Base-by-base conservation (phyloP, 2,329 filamentous ascomycete species). In the Paradendryphiella salina region DNA sequence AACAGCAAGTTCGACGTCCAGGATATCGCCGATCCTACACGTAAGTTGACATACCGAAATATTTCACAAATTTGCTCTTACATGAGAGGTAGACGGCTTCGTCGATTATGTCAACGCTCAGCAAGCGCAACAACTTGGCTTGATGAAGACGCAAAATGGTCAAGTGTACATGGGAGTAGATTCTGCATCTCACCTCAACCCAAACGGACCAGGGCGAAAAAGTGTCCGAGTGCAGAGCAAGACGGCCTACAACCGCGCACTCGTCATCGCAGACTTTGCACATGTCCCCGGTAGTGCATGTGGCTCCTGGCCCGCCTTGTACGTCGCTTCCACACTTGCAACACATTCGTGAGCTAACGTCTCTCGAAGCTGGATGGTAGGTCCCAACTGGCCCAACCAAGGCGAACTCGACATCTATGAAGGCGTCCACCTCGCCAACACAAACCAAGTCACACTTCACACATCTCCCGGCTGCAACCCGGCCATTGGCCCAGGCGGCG, bases 101-200 rank as follows among this genome's bases (percentile, higher is more conserved):
- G 73, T 75, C 13, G 70, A 67, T 50, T 75, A 74, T 35, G 66
- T 74, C 39, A 64, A 63, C 32, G 54, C 58, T 29, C 56, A 60
- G 26, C 57, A 69, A 49, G 73, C 73, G 8, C 67, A 73, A 39
- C 51, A 61, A 11, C 49, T 59, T 11, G 72, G 72, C 5, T 55
- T 74, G 17, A 53, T 73, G 18, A 64, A 63, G 38, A 70, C 56
- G 11, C 64, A 68, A 38, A 65, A 66, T 29, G 64, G 60, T 18
- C 66, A 73, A 46, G 67, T 74, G 13, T 73, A 73, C 60, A 72
- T 75, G 61, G 72, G 71, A 13, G 73, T 74, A 7, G 73, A 75
- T 47, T 62, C 59, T 17, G 62, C 48, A 3, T 61, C 58, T 18
- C 43, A 56, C 5, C 61, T 74, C 2, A 47, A 69, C 38, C 65